Conservation (phyloP, 257 asterid species). For the Nyctanthes arbortristis region DNA sequence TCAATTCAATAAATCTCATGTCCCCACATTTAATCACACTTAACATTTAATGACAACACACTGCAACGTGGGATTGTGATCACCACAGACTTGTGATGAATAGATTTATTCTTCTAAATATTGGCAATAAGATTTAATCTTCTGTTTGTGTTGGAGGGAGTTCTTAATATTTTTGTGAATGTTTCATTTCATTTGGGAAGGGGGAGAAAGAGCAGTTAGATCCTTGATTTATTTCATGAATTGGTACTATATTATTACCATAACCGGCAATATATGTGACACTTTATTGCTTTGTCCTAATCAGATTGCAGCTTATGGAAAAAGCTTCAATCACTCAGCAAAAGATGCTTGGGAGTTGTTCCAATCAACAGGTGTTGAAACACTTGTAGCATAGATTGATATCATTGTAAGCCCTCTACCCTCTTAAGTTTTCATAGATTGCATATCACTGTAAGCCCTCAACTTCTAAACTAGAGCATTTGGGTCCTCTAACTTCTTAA, state of each 20-base stretch:
- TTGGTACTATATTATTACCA: not conserved
- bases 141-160: not conserved
- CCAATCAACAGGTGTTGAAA: constrained; percentile 94
- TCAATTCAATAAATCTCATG: too few species aligned
- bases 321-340: constrained; percentile 90
- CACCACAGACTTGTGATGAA: too few species aligned
- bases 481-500: too few species aligned
- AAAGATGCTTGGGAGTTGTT: constrained; percentile 98
- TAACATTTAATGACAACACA: too few species aligned
- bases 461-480: not conserved
- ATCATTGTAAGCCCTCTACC: not conserved
- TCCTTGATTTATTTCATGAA: not conserved
- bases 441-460: not conserved
- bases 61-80: too few species aligned
- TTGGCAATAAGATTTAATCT: too few species aligned
- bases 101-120: too few species aligned
- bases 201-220: too few species aligned
- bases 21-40: too few species aligned
- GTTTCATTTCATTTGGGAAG: too few species aligned
- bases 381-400: constrained; percentile 60
- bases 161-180: too few species aligned
- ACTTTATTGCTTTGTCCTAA: not conserved
- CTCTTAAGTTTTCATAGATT: not conserved
- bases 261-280: not conserved
- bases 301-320: constrained; percentile 92